Evolutionary conservation across 2,329 filamentous ascomycete genomes (phyloP).

Genomic region (Paecilomyces niveus): DNA sequence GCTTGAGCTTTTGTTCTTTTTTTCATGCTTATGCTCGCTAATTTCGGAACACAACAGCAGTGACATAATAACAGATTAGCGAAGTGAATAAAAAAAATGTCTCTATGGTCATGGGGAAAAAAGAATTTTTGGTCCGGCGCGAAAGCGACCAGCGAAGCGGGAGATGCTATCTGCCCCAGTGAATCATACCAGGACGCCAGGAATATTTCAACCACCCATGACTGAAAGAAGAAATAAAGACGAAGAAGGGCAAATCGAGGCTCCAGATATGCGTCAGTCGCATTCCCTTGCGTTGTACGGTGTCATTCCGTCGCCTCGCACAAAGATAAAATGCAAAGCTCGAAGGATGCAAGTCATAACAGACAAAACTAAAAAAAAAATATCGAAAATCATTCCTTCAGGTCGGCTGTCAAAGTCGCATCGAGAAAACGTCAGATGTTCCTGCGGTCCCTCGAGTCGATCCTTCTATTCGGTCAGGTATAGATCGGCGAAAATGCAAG

Average conservation of each 20-base stretch:
- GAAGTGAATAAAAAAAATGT: conserved; percentile 10
- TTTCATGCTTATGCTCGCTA: conserved; percentile 23
- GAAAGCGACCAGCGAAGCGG: conserved; percentile 20
- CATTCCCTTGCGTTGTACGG: conserved; percentile 14
- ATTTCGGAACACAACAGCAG: conserved; percentile 15
- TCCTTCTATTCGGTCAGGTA: conserved; percentile 47
- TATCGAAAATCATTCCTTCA: conserved; percentile 36
- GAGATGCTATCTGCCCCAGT: conserved; percentile 19
- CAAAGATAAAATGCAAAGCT: conserved; percentile 12
- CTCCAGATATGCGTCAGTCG: conserved; percentile 15
- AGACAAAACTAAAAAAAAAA: conserved; percentile 10
- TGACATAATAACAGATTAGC: conserved; percentile 2
- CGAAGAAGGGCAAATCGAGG: conserved; percentile 13
- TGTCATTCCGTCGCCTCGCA: conserved; percentile 15
- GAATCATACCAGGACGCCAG: conserved; percentile 30
- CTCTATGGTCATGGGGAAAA: conserved; percentile 28
- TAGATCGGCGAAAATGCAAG: conserved; percentile 42
- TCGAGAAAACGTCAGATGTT: conserved; percentile 48
- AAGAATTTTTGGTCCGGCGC: conserved; percentile 20
- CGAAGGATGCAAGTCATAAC: conserved; percentile 16
- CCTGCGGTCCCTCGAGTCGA: conserved; percentile 52
- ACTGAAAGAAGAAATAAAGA: conserved; percentile 4
- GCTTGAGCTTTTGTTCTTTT: conserved; percentile 15
- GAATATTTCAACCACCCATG: conserved; percentile 24
- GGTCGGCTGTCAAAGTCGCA: conserved; percentile 43